These are phyloP conservation scores for Cairneyella variabilis DNA, from an alignment of 495 filamentous ascomycete species.

Conservation along the genomic window DNA sequence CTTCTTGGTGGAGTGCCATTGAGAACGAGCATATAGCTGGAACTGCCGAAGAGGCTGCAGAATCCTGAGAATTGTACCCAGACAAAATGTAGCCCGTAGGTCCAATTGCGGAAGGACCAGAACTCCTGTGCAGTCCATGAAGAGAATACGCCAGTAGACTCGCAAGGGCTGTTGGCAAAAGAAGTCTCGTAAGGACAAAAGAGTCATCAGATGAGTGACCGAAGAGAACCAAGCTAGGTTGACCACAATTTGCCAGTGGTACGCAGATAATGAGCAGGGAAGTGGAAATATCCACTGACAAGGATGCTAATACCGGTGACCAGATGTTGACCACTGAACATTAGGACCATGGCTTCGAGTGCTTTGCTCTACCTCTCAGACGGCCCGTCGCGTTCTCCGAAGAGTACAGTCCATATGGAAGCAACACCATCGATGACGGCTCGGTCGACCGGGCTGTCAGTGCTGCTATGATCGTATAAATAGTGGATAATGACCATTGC, in stretches of 20 bases:
- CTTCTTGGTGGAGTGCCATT: too few relatives aligned
- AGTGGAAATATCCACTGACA: conserved; percentile 4
- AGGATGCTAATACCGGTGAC: conserved; percentile 3
- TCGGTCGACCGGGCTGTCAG: background rate
- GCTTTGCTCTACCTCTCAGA: background rate
- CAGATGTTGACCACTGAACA: conserved; percentile 8
- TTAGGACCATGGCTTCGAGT: background rate
- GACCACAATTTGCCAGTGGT: conserved; percentile 36
- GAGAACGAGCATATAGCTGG: too few relatives aligned
- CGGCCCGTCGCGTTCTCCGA: background rate
- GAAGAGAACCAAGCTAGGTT: conserved; percentile 39
- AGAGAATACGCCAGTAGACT: background rate
- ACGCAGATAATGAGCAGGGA: conserved; percentile 19
- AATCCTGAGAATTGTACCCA: too few relatives aligned
- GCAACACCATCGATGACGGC: background rate
- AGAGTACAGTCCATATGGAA: background rate
- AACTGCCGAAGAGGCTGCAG: too few relatives aligned
- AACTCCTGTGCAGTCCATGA: background rate
- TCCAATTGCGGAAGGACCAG: background rate
- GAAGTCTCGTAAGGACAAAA: conserved; percentile 29
- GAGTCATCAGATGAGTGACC: conserved; percentile 34
- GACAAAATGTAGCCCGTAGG: background rate
- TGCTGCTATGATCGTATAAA: background rate
- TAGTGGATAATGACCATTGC: background rate
- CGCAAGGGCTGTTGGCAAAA: background rate